Conservation (phyloP, 805 yeast species). For the Candida manassasensis region DNA sequence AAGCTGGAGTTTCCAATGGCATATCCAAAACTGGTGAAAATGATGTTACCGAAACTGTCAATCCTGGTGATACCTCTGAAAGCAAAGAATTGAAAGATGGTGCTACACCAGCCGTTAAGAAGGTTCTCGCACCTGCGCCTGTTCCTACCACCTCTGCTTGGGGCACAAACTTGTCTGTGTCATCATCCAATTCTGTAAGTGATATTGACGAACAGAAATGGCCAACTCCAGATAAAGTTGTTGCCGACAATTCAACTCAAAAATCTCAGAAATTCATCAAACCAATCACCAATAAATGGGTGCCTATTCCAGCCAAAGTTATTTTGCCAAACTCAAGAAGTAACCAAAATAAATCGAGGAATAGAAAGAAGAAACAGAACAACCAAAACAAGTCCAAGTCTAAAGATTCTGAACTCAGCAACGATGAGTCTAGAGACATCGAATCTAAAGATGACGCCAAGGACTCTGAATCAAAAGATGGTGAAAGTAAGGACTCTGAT, state of each 20-base stretch:
- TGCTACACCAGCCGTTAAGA: constrained; percentile 20
- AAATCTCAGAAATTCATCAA: constrained; percentile 32
- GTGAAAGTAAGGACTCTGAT: constrained; percentile 8
- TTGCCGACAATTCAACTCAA: constrained; percentile 13
- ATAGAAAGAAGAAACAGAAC: constrained; percentile 18
- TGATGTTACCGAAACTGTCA: constrained; percentile 7
- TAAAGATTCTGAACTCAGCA: constrained; percentile 1
- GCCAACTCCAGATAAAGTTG: constrained; percentile 39
- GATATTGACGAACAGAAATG: constrained; percentile 39
- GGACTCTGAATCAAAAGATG: constrained; percentile 1
- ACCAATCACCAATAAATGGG: constrained; percentile 42
- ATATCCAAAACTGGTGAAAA: constrained; percentile 1
- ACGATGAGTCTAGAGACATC: constrained; percentile 3
- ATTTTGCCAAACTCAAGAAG: constrained; percentile 34
- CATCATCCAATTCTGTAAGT: constrained; percentile 10
- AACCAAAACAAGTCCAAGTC: constrained; percentile 1
- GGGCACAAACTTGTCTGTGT: constrained; percentile 27
- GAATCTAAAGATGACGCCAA: constrained; percentile 3
- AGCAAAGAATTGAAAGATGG: constrained; percentile 8
- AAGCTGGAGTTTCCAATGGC: constrained; percentile 4
- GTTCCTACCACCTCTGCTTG: constrained; percentile 41
- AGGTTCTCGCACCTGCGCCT: constrained; percentile 42
- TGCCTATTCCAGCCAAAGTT: constrained; percentile 41
- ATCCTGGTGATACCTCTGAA: constrained; percentile 4
- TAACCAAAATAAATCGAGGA: constrained; percentile 20